Evolutionary conservation across 1,139 yeast genomes (phyloP).

Genomic region (Magnusiomyces tetraspermus): DNA sequence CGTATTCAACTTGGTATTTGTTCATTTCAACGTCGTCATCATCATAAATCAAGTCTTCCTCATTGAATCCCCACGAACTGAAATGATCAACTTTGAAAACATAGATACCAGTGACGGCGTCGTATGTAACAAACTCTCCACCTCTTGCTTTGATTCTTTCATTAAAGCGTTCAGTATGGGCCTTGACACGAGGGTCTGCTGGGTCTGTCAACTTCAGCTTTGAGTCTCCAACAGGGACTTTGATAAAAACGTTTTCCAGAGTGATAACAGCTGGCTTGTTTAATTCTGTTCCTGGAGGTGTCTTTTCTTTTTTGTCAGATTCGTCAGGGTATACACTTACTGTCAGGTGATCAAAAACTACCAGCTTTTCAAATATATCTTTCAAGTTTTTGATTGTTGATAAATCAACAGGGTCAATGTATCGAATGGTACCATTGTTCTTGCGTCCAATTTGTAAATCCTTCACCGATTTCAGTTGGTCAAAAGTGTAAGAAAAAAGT

Average conservation of each 20-base stretch:
- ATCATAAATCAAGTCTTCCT: conserved; percentile 52
- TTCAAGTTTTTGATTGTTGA: conserved; percentile 40
- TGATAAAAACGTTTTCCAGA: conserved; percentile 44
- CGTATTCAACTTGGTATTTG: background rate
- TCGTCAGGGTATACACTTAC: conserved; percentile 62
- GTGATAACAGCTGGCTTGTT: conserved; percentile 82
- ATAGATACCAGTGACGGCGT: conserved; percentile 69
- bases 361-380: conserved; percentile 47
- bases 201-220: conserved; percentile 34
- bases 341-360: conserved; percentile 46
- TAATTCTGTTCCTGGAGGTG: conserved; percentile 61
- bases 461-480: conserved; percentile 49
- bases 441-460: conserved; percentile 69
- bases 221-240: conserved; percentile 18
- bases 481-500: conserved; percentile 39
- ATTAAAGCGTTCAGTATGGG: conserved; percentile 37
- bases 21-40: conserved; percentile 30
- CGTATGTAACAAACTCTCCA: conserved; percentile 71
- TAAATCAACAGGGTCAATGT: conserved; percentile 63
- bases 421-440: conserved; percentile 68
- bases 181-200: conserved; percentile 36
- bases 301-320: conserved; percentile 34
- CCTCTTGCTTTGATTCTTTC: conserved; percentile 48
- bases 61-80: conserved; percentile 85
- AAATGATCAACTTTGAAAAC: conserved; percentile 82